Base-by-base conservation (phyloP, 495 filamentous ascomycete species). In the Talaromyces borbonicus region DNA sequence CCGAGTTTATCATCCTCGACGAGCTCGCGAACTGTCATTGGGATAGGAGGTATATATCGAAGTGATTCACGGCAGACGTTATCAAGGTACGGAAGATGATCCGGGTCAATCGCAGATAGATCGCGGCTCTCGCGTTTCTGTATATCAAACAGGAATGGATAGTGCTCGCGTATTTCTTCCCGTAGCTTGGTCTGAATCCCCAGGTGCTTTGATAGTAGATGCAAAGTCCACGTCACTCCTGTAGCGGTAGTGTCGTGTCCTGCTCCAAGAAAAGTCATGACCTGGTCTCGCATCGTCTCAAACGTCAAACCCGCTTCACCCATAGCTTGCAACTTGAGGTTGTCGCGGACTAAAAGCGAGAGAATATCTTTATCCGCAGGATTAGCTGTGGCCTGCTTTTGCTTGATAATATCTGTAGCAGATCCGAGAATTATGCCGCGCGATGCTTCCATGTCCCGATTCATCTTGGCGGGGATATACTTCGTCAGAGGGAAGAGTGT, bases 61-160 rank as follows among this genome's bases (percentile, higher is more conserved):
- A 73, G 57, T 9, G 66, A 66, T 49, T 73, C 69, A 43, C 67
- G 66, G 58, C 67, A 71, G 20, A 78, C 65, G 35, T 69, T 72
- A 53, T 68, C 61, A 3, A 72, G 57, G 46, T 65, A 71, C 3
- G 65, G 69, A 49, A 73, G 58, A 46, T 62, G 51, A 25, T 59
- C 56, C 2, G 47, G 49, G 35, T 59, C 56, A 12, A 49, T 25
- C 1, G 35, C 49, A 18, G 48, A 47, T 1, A 38, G 23, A 9
- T 48, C 51, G 22, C 43, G 37, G 40, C 51, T 47, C 8, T 49
- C 43, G 3, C 50, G 43, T 8, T 39, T 27, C 14, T 19, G 23
- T 1, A 44, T 40, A 25, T 54, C 46, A 20, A 55, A 56, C n/a
- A 58, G 55, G 19, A 49, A 54, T 5, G 54, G 51, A 8, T 48